Evolutionary conservation across 1,284 basidiomycete genomes (phyloP).

Genomic region (Anthracocystis walkeri): DNA sequence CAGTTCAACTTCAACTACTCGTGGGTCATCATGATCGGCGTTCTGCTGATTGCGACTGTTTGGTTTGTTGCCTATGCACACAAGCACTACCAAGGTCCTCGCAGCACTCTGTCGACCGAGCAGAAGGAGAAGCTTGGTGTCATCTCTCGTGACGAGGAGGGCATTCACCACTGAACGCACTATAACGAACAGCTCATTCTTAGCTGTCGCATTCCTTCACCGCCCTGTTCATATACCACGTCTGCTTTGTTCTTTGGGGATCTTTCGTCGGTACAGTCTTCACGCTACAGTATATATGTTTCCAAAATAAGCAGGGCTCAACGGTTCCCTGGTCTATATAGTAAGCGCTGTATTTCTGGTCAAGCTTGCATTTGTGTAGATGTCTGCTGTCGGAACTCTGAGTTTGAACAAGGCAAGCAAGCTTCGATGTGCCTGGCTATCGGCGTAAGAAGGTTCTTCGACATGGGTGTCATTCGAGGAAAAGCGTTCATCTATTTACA

Average conservation of each 20-base stretch:
- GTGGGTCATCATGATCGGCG: constrained; percentile 70
- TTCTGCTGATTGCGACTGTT: constrained; percentile 69
- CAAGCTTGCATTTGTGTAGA: not conserved
- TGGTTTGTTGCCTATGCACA: constrained; percentile 72
- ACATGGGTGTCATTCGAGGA: too few relatives aligned
- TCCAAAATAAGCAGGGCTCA: constrained; percentile 1
- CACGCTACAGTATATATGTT: constrained; percentile 14
- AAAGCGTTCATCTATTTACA: too few relatives aligned
- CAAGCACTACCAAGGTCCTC: constrained; percentile 71
- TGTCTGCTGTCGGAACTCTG: too few relatives aligned
- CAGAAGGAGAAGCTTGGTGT: constrained; percentile 61
- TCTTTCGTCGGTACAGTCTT: constrained; percentile 13
- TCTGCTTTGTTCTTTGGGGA: not conserved
- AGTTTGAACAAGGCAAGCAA: too few relatives aligned
- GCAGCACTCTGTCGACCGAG: constrained; percentile 57
- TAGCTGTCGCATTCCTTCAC: not conserved
- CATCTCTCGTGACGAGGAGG: constrained; percentile 50
- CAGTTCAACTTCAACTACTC: constrained; percentile 57
- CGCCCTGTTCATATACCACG: constrained; percentile 26
- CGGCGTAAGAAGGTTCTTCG: too few relatives aligned
- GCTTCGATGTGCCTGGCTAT: too few relatives aligned
- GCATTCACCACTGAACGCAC: constrained; percentile 25
- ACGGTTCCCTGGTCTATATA: not conserved
- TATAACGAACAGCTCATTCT: not conserved
- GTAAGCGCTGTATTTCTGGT: constrained; percentile 7